Evolutionary conservation across 164 flowering plant species (phyloP).

Genomic region (Protea cynaroides): DNA sequence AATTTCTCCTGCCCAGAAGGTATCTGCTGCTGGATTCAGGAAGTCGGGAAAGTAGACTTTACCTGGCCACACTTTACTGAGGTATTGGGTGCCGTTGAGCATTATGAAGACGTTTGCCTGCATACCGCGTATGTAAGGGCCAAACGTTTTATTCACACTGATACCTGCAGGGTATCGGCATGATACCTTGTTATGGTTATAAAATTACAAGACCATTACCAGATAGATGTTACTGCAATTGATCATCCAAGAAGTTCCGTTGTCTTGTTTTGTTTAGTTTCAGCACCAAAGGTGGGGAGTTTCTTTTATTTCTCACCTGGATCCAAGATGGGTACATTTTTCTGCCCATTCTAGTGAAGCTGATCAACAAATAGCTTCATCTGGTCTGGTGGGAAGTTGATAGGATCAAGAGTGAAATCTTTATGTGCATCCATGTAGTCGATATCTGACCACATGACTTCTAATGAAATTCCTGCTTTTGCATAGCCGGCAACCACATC

Average conservation of each 20-base stretch:
- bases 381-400: constrained; percentile 50
- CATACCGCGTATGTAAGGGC: constrained; percentile 46
- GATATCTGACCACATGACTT: constrained; percentile 90
- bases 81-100: constrained; percentile 70
- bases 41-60: too few relatives aligned
- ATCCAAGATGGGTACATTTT: constrained; percentile 65
- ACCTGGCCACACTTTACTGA: constrained; percentile 53
- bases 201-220: too few relatives aligned
- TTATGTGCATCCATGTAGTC: constrained; percentile 81
- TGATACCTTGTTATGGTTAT: too few relatives aligned
- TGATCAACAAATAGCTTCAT: too few relatives aligned
- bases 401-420: constrained; percentile 77
- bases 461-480: constrained; percentile 75
- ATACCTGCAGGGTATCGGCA: constrained; percentile 39
- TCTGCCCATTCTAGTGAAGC: constrained; percentile 64
- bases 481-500: constrained; percentile 81
- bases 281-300: constrained; percentile 11
- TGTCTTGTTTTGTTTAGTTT: too few relatives aligned
- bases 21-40: too few relatives aligned
- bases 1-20: too few relatives aligned
- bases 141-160: constrained; percentile 52
- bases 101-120: constrained; percentile 54
- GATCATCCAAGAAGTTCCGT: too few relatives aligned
- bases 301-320: constrained; percentile 44
- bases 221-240: too few relatives aligned